A percentile compares a stretch with the other conserved stretches of the same genome.
phyloP scores from a whole-genome alignment of 805 yeast genomes.

The Nakazawaea wickerhamii region DNA sequence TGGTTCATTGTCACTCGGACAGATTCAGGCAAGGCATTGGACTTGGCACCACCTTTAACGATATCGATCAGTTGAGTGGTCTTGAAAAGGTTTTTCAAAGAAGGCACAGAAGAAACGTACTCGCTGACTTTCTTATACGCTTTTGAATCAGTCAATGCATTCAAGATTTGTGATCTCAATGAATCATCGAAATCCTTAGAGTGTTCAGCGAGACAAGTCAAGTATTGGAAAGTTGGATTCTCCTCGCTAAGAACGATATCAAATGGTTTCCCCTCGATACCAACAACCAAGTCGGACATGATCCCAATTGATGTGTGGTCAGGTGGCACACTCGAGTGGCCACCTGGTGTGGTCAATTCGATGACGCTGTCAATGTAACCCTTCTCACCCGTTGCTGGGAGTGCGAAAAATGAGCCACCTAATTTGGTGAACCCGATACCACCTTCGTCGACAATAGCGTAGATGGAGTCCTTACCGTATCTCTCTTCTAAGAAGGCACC shows the following conservation, averaged over 20 bases:
- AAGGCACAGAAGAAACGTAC: slow-evolving; percentile 16
- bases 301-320: slow-evolving; percentile 70
- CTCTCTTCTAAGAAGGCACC: slow-evolving; percentile 35
- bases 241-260: slow-evolving; percentile 33
- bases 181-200: slow-evolving; percentile 22
- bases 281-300: slow-evolving; percentile 43
- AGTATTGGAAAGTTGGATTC: slow-evolving; percentile 50
- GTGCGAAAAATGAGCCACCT: slow-evolving; percentile 44
- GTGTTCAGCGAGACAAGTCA: slow-evolving; percentile 55
- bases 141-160: slow-evolving; percentile 27
- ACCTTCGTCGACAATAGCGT: slow-evolving; percentile 63
- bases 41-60: slow-evolving; percentile 59
- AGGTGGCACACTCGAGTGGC: slow-evolving; percentile 72
- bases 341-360: slow-evolving; percentile 57
- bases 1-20: slow-evolving; percentile 46
- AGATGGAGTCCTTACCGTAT: slow-evolving; percentile 51
- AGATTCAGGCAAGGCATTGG: slow-evolving; percentile 64
- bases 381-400: slow-evolving; percentile 54
- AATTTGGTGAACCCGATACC: slow-evolving; percentile 29
- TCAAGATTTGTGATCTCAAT: slow-evolving; percentile 23
- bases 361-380: slow-evolving; percentile 39
- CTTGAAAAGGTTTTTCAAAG: slow-evolving; percentile 33
- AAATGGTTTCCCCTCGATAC: slow-evolving; percentile 50
- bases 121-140: slow-evolving; percentile 26
- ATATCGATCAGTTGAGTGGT: slow-evolving; percentile 60